Conservation (phyloP, 495 filamentous ascomycete species). For the Tuber aestivum region DNA sequence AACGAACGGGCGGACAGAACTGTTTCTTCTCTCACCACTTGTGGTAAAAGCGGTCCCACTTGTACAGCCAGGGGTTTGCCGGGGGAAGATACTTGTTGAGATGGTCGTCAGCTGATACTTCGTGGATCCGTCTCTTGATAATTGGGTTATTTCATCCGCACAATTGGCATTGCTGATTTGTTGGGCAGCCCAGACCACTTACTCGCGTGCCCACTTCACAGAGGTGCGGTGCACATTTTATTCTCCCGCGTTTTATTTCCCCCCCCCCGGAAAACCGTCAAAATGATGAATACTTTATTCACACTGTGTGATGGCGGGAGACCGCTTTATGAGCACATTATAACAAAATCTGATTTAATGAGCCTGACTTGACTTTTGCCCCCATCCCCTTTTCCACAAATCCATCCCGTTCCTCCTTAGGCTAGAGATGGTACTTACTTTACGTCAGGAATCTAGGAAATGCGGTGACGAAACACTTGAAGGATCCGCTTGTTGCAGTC, state of each 20-base stretch:
- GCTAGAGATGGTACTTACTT: background rate
- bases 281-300: constrained; percentile 43
- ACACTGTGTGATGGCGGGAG: constrained; percentile 42
- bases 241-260: constrained; percentile 2
- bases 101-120: constrained; percentile 42
- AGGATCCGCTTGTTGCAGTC: background rate
- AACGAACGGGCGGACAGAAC: constrained; percentile 45
- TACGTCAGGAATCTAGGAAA: background rate
- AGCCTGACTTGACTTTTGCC: constrained; percentile 41
- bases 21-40: constrained; percentile 34
- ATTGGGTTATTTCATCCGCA: background rate
- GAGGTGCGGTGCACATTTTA: constrained; percentile 19
- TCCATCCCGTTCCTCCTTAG: background rate
- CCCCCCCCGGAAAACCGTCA: background rate
- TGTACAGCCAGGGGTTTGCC: constrained; percentile 38
- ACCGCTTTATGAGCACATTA: constrained; percentile 36
- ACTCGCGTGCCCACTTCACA: background rate
- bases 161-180: constrained; percentile 19
- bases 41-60: constrained; percentile 38
- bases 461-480: background rate
- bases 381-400: background rate
- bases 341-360: constrained; percentile 45
- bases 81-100: constrained; percentile 40
- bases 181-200: constrained; percentile 7
- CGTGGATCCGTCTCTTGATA: background rate